These are phyloP conservation scores for Helenozyma rhizophorensis DNA, from an alignment of 805 yeast genomes.

Conservation along the genomic window DNA sequence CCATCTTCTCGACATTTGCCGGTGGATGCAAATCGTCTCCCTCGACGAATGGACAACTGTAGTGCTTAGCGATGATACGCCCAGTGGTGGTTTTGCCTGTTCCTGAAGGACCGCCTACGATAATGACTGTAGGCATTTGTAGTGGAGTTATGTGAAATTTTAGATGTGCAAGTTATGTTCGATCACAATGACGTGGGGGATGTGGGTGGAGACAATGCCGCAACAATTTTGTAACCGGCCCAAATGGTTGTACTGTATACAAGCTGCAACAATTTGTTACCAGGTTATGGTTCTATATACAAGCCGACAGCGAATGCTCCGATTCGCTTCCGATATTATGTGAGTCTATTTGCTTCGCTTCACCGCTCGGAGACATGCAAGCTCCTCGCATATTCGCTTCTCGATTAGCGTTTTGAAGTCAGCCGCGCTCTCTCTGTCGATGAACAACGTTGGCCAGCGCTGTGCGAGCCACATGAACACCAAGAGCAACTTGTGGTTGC, in stretches of 20 bases:
- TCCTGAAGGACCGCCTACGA: slow-evolving; percentile 95
- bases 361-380: slow-evolving; percentile 19
- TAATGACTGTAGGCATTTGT: slow-evolving; percentile 34
- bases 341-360: too few species aligned
- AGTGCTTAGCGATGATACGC: slow-evolving; percentile 39
- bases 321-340: too few species aligned
- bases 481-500: slow-evolving; percentile 61
- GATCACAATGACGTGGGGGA: background rate
- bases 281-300: too few species aligned
- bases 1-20: slow-evolving; percentile 76
- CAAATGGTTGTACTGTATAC: background rate
- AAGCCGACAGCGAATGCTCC: too few species aligned
- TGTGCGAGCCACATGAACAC: slow-evolving; percentile 83
- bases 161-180: background rate
- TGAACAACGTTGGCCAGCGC: slow-evolving; percentile 77
- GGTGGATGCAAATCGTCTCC: slow-evolving; percentile 81
- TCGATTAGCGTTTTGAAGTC: slow-evolving; percentile 71
- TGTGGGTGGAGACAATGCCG: too few species aligned
- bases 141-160: background rate
- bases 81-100: slow-evolving; percentile 90
- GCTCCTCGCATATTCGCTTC: slow-evolving; percentile 48
- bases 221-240: background rate
- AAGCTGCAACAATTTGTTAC: background rate
- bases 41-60: slow-evolving; percentile 62
- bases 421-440: slow-evolving; percentile 69